These are phyloP conservation scores for Camellia lanceoleosa DNA, from an alignment of 148 eudicot genomes.

Conservation along the genomic window DNA sequence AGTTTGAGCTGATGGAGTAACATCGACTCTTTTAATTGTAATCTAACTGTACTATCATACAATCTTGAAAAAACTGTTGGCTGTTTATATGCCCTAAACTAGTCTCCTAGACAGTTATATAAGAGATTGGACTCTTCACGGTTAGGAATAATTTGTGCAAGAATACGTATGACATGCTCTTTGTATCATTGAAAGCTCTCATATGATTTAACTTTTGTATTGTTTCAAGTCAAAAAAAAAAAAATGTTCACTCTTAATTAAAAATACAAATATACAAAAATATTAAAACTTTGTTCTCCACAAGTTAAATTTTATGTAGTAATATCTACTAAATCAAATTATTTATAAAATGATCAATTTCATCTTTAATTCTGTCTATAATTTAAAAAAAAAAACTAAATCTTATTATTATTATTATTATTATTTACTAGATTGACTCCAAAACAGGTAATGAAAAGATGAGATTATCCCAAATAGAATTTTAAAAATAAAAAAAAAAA, in stretches of 20 bases:
- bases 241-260: no score
- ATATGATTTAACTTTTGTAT: neutral
- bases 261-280: neutral
- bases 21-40: no score
- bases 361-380: neutral
- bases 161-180: neutral
- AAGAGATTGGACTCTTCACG: neutral
- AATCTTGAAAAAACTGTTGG: no score
- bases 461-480: neutral
- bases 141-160: neutral
- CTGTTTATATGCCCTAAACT: no score
- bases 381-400: no score
- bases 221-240: neutral
- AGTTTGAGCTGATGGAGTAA: no score
- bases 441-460: no score
- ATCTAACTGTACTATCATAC: no score
- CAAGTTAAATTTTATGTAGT: neutral
- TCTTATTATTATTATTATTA: no score
- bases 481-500: no score
- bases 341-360: neutral
- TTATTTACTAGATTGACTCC: neutral
- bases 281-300: neutral
- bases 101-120: no score
- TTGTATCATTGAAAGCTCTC: neutral
- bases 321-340: no score